Evolutionary conservation across 2,329 filamentous ascomycete genomes (phyloP).

Genomic region (Colletotrichum musae): DNA sequence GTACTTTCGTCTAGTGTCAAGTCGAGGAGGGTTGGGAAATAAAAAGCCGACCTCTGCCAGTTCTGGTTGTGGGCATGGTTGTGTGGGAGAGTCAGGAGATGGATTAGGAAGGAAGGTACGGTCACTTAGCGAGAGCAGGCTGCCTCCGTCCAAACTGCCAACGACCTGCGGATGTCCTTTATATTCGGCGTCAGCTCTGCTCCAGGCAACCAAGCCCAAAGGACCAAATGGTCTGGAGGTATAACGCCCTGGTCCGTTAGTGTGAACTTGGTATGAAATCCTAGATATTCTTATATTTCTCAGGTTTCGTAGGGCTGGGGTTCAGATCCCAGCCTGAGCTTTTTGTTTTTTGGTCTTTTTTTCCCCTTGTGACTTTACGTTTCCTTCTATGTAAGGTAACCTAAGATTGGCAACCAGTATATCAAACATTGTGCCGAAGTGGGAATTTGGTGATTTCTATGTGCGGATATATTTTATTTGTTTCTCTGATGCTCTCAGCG

Average conservation of each 20-base stretch:
- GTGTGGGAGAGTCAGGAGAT: too few relatives aligned
- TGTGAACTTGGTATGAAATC: slow-evolving; percentile 30
- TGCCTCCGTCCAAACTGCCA: background rate
- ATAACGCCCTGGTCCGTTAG: slow-evolving; percentile 18
- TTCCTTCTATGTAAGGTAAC: background rate
- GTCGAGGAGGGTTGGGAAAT: too few relatives aligned
- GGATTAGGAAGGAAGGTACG: too few relatives aligned
- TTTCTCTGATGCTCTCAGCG: too few relatives aligned
- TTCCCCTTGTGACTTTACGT: background rate
- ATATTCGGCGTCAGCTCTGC: background rate
- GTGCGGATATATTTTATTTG: too few relatives aligned
- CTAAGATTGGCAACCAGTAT: too few relatives aligned
- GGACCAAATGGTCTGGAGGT: slow-evolving; percentile 16
- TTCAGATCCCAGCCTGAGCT: slow-evolving; percentile 7
- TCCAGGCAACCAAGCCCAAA: slow-evolving; percentile 14
- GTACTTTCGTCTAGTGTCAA: too few relatives aligned
- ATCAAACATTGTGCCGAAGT: too few relatives aligned
- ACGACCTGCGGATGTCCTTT: background rate
- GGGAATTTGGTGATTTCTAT: too few relatives aligned
- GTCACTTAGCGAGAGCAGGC: too few relatives aligned
- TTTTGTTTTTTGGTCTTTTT: background rate
- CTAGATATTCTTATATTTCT: background rate
- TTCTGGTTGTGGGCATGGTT: too few relatives aligned
- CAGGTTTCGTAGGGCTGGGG: slow-evolving; percentile 14
- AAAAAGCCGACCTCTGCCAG: too few relatives aligned